Percentiles rank a stretch among this genome's conserved stretches.
Evolutionary conservation across 2,329 filamentous ascomycete species (phyloP).

Genomic region (Purpureocillium lavendulum): DNA sequence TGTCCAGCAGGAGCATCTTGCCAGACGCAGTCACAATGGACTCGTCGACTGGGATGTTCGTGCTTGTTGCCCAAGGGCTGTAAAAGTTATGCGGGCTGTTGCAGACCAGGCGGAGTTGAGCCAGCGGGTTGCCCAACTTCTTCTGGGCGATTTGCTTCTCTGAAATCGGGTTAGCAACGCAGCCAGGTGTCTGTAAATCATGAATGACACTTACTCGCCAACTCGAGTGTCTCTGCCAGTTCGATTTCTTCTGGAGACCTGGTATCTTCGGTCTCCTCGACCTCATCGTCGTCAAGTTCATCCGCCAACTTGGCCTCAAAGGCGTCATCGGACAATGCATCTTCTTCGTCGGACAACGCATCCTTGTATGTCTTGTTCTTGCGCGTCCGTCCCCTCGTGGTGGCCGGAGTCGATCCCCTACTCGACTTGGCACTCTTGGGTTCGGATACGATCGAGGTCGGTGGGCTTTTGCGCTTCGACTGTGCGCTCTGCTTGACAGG

Average conservation of each 20-base stretch:
- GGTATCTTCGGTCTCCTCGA: conserved; percentile 20
- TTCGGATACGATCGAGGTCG: conserved; percentile 22
- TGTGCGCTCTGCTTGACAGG: conserved; percentile 12
- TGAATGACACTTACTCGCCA: conserved; percentile 57
- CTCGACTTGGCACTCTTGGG: conserved; percentile 70
- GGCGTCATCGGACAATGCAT: conserved; percentile 64
- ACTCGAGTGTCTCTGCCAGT: conserved; percentile 58
- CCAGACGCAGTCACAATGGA: conserved; percentile 79
- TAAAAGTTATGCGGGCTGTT: conserved; percentile 97
- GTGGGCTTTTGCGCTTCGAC: conserved; percentile 23
- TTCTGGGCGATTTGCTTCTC: conserved; percentile 82
- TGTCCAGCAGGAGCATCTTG: conserved; percentile 92
- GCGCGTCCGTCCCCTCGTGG: conserved; percentile 41
- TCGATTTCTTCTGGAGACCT: conserved; percentile 53
- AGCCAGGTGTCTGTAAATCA: neutral
- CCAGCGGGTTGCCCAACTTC: conserved; percentile 85
- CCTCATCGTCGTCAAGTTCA: conserved; percentile 39
- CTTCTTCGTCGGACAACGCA: conserved; percentile 50
- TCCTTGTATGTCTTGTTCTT: conserved; percentile 42
- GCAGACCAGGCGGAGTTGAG: conserved; percentile 86
- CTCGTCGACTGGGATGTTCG: conserved; percentile 60
- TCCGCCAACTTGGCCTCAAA: conserved; percentile 73
- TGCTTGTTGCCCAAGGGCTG: conserved; percentile 67
- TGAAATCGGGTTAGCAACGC: conserved; percentile 21
- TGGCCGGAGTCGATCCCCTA: conserved; percentile 63